Percentiles rank a stretch among this genome's conserved stretches.
These are phyloP conservation scores for Cichorium intybus DNA, from an alignment of 140 eudicot species.

Conservation along the genomic window DNA sequence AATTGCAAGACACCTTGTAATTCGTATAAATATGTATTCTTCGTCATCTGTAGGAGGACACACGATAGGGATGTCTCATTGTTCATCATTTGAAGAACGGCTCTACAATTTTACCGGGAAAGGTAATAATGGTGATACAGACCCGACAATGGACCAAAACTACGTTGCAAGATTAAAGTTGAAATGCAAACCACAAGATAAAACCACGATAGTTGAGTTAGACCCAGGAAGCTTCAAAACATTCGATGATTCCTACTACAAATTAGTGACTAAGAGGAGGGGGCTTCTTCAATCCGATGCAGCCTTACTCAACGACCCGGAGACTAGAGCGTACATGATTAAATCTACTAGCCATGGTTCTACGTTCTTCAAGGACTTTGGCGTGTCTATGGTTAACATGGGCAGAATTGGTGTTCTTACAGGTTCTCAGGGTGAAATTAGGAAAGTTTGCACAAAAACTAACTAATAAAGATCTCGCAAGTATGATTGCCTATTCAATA, in stretches of 20 bases:
- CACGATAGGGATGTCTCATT: slow-evolving; percentile 50
- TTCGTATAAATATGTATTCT: neutral
- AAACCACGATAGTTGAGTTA: slow-evolving; percentile 38
- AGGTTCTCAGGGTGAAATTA: slow-evolving; percentile 43
- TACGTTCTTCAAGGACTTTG: slow-evolving; percentile 39
- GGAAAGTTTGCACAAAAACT: slow-evolving; percentile 42
- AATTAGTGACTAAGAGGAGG: slow-evolving; percentile 33
- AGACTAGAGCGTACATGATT: slow-evolving; percentile 37
- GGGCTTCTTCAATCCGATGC: slow-evolving; percentile 51
- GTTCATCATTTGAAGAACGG: too few relatives aligned
- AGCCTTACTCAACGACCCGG: slow-evolving; percentile 38
- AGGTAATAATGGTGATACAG: slow-evolving; percentile 46
- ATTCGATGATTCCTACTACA: slow-evolving; percentile 40
- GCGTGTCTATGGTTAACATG: too few relatives aligned
- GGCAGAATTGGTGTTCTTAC: slow-evolving; percentile 57
- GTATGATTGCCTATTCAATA: too few relatives aligned
- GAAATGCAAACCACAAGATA: slow-evolving; percentile 33
- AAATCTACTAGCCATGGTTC: slow-evolving; percentile 37
- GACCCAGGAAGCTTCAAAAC: slow-evolving; percentile 58
- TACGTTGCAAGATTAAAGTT: slow-evolving; percentile 29
- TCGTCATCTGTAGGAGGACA: slow-evolving; percentile 33
- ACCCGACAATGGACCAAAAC: slow-evolving; percentile 42
- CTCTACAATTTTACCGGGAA: slow-evolving; percentile 53
- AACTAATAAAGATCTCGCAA: too few relatives aligned
- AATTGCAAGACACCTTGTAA: neutral